phyloP scores from a whole-genome alignment of 1,139 yeast species.

The Kodamaea fungicola region DNA sequence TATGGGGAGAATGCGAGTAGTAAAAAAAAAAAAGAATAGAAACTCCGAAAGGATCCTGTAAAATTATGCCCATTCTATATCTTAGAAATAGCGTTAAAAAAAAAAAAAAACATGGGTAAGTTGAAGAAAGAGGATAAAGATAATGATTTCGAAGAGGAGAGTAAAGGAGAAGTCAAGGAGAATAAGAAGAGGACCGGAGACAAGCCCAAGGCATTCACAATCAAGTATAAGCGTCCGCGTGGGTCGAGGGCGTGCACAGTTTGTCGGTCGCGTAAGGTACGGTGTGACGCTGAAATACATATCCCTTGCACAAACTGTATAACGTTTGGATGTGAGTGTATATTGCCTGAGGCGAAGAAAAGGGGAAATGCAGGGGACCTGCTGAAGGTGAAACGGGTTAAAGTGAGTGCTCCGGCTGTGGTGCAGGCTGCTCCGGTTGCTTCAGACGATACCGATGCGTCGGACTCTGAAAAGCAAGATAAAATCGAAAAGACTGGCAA shows the following conservation, averaged over 20 bases:
- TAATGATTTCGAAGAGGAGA: background rate
- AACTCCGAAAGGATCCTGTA: constrained; percentile 1
- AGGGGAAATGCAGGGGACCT: constrained; percentile 32
- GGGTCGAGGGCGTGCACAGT: constrained; percentile 53
- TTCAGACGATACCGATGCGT: background rate
- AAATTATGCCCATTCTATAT: too few relatives aligned
- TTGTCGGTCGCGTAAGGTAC: constrained; percentile 69
- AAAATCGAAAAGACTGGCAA: constrained; percentile 3
- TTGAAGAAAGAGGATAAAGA: constrained; percentile 5
- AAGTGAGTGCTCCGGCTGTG: background rate
- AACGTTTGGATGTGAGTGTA: constrained; percentile 73
- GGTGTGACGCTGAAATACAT: constrained; percentile 64
- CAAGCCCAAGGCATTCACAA: constrained; percentile 49
- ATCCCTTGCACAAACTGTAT: constrained; percentile 77
- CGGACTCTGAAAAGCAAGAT: background rate
- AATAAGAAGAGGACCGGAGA: constrained; percentile 13
- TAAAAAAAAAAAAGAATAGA: too few relatives aligned
- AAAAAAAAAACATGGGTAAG: constrained; percentile 2
- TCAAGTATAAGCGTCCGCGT: constrained; percentile 49
- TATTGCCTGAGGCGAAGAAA: constrained; percentile 56
- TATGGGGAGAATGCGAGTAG: background rate
- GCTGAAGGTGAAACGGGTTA: constrained; percentile 19
- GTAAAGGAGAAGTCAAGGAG: constrained; percentile 5
- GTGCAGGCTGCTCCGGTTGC: too few relatives aligned
- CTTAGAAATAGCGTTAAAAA: background rate